Percentiles rank a stretch among this genome's conserved stretches.
Conservation (phyloP, 305 asterid species). For the Lippia alba region DNA sequence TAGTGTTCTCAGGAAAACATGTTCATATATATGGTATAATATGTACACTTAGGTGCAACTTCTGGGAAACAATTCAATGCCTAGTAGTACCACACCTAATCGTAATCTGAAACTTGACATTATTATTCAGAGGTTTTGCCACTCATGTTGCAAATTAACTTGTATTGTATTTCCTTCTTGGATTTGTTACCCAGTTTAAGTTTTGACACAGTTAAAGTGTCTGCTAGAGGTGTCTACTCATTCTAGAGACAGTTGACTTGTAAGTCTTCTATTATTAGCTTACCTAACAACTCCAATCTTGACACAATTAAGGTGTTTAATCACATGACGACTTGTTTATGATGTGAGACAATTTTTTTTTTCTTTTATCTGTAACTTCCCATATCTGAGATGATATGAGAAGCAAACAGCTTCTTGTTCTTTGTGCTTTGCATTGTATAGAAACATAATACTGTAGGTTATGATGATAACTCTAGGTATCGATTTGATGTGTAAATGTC, state of each 20-base stretch:
- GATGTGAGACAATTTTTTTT: neutral
- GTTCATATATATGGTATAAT: constrained; percentile 12
- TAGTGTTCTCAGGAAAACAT: constrained; percentile 16
- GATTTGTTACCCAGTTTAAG: constrained; percentile 20
- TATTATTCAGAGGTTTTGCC: constrained; percentile 18
- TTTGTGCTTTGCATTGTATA: constrained; percentile 10
- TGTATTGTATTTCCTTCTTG: neutral
- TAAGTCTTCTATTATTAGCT: no score
- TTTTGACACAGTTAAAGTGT: constrained; percentile 9
- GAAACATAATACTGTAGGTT: neutral
- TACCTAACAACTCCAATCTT: no score
- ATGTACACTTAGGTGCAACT: constrained; percentile 22
- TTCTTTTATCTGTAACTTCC: neutral
- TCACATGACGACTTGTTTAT: constrained; percentile 18
- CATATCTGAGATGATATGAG: neutral
- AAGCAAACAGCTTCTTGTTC: neutral
- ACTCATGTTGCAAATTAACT: constrained; percentile 11
- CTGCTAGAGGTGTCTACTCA: neutral
- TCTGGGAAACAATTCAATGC: constrained; percentile 23
- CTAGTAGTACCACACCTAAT: constrained; percentile 1
- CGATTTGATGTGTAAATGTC: neutral
- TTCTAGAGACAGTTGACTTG: no score
- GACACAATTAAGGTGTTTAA: no score
- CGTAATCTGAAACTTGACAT: constrained; percentile 9
- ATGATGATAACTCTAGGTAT: neutral